phyloP scores from a whole-genome alignment of 176 grass and related monocot genomes.

The Aegilops speltoides region DNA sequence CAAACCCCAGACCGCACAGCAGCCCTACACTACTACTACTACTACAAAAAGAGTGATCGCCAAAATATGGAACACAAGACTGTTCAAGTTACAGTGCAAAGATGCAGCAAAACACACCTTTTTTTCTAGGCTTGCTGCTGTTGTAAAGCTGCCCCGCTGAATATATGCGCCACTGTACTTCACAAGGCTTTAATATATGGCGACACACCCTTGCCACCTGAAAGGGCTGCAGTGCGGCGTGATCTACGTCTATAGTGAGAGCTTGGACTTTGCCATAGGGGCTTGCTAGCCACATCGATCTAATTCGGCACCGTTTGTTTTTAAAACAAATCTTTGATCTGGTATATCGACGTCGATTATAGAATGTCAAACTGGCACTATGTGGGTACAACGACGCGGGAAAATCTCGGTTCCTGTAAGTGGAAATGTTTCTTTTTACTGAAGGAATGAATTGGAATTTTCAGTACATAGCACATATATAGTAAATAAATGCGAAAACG shows the following conservation, averaged over 20 bases:
- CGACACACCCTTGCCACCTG: conserved; percentile 28
- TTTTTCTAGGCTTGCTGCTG: not conserved
- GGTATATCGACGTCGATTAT: not conserved
- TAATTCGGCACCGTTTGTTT: not conserved
- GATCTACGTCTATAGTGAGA: conserved; percentile 23
- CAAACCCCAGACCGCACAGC: not conserved
- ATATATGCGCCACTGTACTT: conserved; percentile 4
- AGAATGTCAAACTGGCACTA: not conserved
- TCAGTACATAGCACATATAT: no score
- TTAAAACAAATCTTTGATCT: not conserved
- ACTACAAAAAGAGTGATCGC: not conserved
- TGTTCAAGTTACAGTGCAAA: not conserved
- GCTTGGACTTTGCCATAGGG: conserved; percentile 13
- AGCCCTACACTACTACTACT: not conserved
- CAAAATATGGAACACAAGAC: not conserved
- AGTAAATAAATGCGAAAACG: not conserved
- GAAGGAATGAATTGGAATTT: not conserved
- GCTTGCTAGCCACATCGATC: not conserved
- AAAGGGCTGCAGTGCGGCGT: conserved; percentile 23
- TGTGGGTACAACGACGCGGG: not conserved
- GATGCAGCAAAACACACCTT: not conserved
- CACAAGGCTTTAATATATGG: not conserved
- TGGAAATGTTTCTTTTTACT: not conserved
- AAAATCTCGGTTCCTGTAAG: not conserved
- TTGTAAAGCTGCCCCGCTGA: not conserved